Base-by-base conservation (phyloP, 208 protist genomes). In the Leishmania lainsoni region DNA sequence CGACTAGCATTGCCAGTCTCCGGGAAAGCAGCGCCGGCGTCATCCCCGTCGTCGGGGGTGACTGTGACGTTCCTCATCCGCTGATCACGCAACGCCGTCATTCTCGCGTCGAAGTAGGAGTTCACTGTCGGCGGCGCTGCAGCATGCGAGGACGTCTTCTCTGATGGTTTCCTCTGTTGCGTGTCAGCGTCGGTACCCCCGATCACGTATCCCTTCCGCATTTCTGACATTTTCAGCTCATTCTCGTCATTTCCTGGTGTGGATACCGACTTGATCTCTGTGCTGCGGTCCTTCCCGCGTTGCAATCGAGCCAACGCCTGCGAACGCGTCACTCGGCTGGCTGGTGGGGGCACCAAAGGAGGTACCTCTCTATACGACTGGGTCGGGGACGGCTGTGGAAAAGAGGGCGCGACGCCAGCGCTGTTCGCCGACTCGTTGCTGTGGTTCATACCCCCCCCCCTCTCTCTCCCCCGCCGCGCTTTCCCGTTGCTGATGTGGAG, bases 301-400 rank as follows among this genome's bases (percentile, higher is more conserved):
- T n/a, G 78, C 68, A 75, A 29, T 10, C 48, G 32, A 17, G 78
- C 12, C 52, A 75, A 39, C 68, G 69, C 68, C 63, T 75, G 52
- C 51, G 69, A 6, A 35, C 51, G 68, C 56, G 68, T 32, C 35
- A 59, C n/a, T 16, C n/a, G 65, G 17, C 26, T n/a, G 39, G 35
- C 14, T 14, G 51, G 26, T 22, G 48, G 52, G 26, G 39, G 2
- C 9, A 17, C 32, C 17, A 42, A 5, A 8, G 68, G 52, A 22
- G 59, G 45, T 3, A 10, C n/a, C 65, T 29, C 56, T n/a, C 48
- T 32, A 22, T 39, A 59, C 22, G 3, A 5, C 58, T 9, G 26
- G 4, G 59, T 17, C 22, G 75, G 42, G 26, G 75, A 26, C 35
- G 17, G 56, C 61, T 42, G 49, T 39, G 32, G 66, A 51, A n/a